Percentiles rank a stretch among this genome's conserved stretches.
Evolutionary conservation across 176 grass and related monocot genomes (phyloP).

Genomic region (Echinochloa phyllopogon): DNA sequence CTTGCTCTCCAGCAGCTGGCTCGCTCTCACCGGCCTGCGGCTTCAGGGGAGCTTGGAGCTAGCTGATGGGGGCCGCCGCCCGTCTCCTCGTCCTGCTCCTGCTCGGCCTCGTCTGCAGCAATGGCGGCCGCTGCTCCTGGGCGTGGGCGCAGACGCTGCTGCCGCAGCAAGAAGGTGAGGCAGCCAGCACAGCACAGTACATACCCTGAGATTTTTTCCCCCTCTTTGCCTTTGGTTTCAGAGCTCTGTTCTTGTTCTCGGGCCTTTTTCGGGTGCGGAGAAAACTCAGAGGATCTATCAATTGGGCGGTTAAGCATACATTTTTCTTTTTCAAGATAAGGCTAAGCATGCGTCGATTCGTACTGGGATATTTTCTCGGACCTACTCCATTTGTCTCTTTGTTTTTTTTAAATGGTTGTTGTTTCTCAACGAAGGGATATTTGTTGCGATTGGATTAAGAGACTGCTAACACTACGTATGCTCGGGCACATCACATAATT

Average conservation of each 20-base stretch:
- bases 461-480: too few species aligned
- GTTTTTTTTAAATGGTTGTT: too few species aligned
- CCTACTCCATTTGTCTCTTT: too few species aligned
- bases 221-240: background rate
- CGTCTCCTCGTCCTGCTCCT: constrained; percentile 24
- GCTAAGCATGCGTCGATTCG: background rate
- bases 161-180: constrained; percentile 68
- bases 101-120: constrained; percentile 31
- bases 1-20: background rate
- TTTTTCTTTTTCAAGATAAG: background rate
- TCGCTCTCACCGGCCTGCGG: background rate
- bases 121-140: constrained; percentile 41
- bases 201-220: background rate
- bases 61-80: background rate
- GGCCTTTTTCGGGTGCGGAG: background rate
- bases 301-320: too few species aligned
- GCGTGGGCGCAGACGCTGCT: constrained; percentile 39
- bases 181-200: background rate
- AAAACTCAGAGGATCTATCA: background rate
- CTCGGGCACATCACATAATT: background rate
- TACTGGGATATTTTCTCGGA: too few species aligned
- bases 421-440: background rate
- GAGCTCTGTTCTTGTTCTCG: background rate
- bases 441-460: too few species aligned
- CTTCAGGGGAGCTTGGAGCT: too few species aligned